A percentile compares a stretch with the other conserved stretches of the same genome.
Conservation (phyloP, 2,329 filamentous ascomycete species). For the Cytospora chrysosperma region DNA sequence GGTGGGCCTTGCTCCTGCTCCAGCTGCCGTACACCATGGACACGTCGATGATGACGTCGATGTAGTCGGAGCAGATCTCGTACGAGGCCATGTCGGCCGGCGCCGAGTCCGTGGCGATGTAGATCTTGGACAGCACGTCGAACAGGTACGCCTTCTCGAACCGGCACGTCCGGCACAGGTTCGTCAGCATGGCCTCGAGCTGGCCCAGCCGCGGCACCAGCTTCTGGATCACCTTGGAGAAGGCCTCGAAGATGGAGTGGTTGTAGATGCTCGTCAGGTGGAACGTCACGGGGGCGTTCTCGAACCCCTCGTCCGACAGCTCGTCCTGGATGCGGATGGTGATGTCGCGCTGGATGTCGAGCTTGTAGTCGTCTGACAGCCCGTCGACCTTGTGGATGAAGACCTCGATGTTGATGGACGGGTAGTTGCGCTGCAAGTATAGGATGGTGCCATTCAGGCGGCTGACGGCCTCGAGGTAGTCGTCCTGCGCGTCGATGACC, state of each 20-base stretch:
- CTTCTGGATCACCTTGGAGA: constrained; percentile 97
- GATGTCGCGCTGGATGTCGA: constrained; percentile 94
- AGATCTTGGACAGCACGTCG: constrained; percentile 96
- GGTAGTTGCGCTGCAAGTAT: constrained; percentile 83
- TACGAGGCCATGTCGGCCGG: constrained; percentile 95
- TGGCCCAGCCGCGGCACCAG: constrained; percentile 90
- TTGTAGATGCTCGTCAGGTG: constrained; percentile 98
- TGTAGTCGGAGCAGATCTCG: constrained; percentile 97
- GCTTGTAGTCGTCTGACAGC: constrained; percentile 93
- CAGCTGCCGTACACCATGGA: constrained; percentile 90
- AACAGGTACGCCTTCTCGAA: constrained; percentile 99
- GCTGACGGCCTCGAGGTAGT: constrained; percentile 88
- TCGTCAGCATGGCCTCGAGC: constrained; percentile 90
- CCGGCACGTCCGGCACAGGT: constrained; percentile 86
- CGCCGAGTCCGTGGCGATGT: constrained; percentile 92
- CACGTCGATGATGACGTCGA: constrained; percentile 96
- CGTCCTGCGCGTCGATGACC: constrained; percentile 98
- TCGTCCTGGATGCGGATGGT: constrained; percentile 96
- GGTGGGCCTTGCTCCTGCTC: constrained; percentile 55
- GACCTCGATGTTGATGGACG: constrained; percentile 94
- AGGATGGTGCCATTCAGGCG: constrained; percentile 87
- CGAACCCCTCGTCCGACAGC: constrained; percentile 86
- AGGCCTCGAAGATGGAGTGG: constrained; percentile 94
- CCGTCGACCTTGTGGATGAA: constrained; percentile 99
- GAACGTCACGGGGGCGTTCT: constrained; percentile 91